phyloP scores from a whole-genome alignment of 305 asterid species.

The Caryopteris hybrid region DNA sequence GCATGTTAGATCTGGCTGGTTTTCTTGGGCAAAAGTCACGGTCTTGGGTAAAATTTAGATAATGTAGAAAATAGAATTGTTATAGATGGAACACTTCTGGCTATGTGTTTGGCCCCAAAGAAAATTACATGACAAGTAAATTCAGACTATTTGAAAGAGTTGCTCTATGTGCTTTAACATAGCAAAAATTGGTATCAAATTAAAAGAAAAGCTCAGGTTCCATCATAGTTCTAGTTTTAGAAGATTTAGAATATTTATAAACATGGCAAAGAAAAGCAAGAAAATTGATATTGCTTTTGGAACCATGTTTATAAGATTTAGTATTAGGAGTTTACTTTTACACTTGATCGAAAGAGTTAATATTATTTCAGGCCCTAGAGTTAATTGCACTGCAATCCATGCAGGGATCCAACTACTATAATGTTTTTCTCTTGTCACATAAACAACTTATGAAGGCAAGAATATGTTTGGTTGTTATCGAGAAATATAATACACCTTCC shows the following conservation, averaged over 20 bases:
- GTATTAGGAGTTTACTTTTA: too few relatives aligned
- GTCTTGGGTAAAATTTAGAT: conserved; percentile 15
- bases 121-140: too few relatives aligned
- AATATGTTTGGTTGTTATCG: background rate
- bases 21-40: conserved; percentile 15
- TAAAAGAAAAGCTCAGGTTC: background rate
- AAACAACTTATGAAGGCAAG: background rate
- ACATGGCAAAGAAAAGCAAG: background rate
- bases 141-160: too few relatives aligned
- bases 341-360: background rate
- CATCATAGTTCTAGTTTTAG: background rate
- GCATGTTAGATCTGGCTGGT: conserved; percentile 1
- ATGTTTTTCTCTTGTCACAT: background rate
- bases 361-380: background rate
- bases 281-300: background rate
- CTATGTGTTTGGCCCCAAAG: background rate
- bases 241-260: background rate
- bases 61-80: background rate
- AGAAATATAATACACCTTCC: background rate
- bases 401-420: background rate
- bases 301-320: background rate
- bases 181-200: too few relatives aligned
- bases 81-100: background rate
- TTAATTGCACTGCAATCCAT: background rate
- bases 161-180: too few relatives aligned